Evolutionary conservation across 208 protist genomes (phyloP).

Genomic region (Dictyostelium gargantuum): DNA sequence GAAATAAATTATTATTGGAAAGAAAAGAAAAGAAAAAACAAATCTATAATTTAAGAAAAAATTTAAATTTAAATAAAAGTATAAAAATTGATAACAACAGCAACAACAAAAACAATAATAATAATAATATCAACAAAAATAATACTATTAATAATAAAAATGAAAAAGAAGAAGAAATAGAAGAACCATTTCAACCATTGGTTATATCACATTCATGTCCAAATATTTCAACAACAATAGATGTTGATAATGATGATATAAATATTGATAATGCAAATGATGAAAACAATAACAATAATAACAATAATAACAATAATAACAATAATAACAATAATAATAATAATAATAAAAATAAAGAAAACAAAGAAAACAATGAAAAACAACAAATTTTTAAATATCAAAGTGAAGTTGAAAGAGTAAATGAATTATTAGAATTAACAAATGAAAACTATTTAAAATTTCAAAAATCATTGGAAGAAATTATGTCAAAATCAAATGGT

Average conservation of each 20-base stretch:
- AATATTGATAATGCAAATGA: background rate
- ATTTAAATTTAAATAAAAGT: background rate
- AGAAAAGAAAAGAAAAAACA: background rate
- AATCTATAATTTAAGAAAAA: background rate
- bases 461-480: background rate
- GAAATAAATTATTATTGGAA: background rate
- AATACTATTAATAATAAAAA: background rate
- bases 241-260: background rate
- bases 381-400: background rate
- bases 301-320: background rate
- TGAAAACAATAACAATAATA: background rate
- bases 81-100: background rate
- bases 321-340: background rate
- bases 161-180: background rate
- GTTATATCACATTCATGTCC: conserved; percentile 16
- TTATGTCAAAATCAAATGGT: background rate
- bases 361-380: background rate
- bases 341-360: background rate
- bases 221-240: background rate
- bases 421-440: background rate
- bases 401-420: background rate
- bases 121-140: background rate
- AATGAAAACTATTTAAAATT: conserved; percentile 8
- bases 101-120: background rate
- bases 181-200: background rate